These are phyloP conservation scores for Trametes maxima DNA, from an alignment of 768 basidiomycete species.

Conservation along the genomic window DNA sequence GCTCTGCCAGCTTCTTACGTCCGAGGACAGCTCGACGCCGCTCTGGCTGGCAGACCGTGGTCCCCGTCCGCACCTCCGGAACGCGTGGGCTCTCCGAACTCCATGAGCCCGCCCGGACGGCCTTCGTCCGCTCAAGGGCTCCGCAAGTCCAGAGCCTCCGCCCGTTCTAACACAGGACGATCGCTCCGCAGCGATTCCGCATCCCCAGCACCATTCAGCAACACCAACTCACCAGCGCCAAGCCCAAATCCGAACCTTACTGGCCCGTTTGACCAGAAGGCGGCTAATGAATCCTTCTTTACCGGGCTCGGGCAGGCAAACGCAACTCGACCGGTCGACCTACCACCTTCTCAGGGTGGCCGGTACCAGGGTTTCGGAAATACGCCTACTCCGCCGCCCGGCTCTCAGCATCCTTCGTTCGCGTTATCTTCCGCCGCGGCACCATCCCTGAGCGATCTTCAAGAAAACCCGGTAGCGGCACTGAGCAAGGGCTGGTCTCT, in stretches of 20 bases:
- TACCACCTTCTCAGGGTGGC: conserved; percentile 94
- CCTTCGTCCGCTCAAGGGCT: conserved; percentile 81
- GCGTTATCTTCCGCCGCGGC: conserved; percentile 77
- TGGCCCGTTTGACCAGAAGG: conserved; percentile 56
- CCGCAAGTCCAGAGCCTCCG: conserved; percentile 81
- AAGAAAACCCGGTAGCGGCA: conserved; percentile 84
- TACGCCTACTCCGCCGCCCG: conserved; percentile 63
- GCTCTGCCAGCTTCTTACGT: conserved; percentile 20
- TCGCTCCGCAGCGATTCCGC: conserved; percentile 55
- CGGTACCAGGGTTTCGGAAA: conserved; percentile 92
- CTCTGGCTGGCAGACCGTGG: conserved; percentile 78
- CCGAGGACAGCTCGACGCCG: conserved; percentile 67
- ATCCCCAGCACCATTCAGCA: conserved; percentile 57
- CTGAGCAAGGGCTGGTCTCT: conserved; percentile 95
- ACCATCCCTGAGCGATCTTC: conserved; percentile 79
- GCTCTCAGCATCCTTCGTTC: conserved; percentile 64
- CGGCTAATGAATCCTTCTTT: conserved; percentile 88
- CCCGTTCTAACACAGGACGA: conserved; percentile 50
- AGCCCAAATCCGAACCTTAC: conserved; percentile 48
- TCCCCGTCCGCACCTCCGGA: conserved; percentile 71
- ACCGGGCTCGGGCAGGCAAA: conserved; percentile 83
- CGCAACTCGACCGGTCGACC: conserved; percentile 68
- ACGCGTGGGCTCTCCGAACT: conserved; percentile 37
- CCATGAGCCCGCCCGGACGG: conserved; percentile 49
- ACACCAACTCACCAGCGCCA: conserved; percentile 29